Percentiles rank a stretch among this genome's conserved stretches.
Conservation (phyloP, 2,329 filamentous ascomycete species). For the Rhynchosporium secalis region DNA sequence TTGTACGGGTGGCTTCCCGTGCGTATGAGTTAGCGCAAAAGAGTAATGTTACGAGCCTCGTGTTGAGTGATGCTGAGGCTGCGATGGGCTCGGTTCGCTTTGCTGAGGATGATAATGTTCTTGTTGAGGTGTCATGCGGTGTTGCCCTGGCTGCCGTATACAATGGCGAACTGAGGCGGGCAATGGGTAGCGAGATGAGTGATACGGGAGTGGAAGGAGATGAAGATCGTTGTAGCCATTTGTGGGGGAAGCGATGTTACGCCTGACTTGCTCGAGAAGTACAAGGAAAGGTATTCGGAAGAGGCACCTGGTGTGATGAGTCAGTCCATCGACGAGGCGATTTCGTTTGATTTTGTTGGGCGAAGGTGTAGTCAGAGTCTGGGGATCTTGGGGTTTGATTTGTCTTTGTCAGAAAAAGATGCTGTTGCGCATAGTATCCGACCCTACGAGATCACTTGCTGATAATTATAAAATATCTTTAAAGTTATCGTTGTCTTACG, state of each 20-base stretch:
- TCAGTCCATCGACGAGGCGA: not conserved
- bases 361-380: conserved; percentile 14
- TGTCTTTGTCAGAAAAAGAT: conserved; percentile 13
- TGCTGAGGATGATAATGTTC: conserved; percentile 75
- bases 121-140: conserved; percentile 85
- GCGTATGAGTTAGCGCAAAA: conserved; percentile 64
- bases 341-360: conserved; percentile 1
- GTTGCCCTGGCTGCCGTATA: conserved; percentile 73
- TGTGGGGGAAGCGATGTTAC: conserved; percentile 76
- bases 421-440: conserved; percentile 6
- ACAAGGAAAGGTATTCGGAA: conserved; percentile 47
- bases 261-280: conserved; percentile 59
- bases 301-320: conserved; percentile 16
- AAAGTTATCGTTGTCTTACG: not conserved
- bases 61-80: conserved; percentile 75
- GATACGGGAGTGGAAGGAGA: conserved; percentile 60
- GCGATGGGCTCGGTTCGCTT: conserved; percentile 75
- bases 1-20: conserved; percentile 65
- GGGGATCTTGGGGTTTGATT: conserved; percentile 7
- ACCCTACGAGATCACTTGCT: conserved; percentile 11
- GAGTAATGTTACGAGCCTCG: conserved; percentile 57
- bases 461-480: conserved; percentile 1
- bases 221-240: conserved; percentile 79
- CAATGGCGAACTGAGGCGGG: conserved; percentile 59
- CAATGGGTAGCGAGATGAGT: conserved; percentile 53